These are phyloP conservation scores for Aristolochia fimbriata DNA, from an alignment of 164 flowering plant genomes.

Conservation along the genomic window DNA sequence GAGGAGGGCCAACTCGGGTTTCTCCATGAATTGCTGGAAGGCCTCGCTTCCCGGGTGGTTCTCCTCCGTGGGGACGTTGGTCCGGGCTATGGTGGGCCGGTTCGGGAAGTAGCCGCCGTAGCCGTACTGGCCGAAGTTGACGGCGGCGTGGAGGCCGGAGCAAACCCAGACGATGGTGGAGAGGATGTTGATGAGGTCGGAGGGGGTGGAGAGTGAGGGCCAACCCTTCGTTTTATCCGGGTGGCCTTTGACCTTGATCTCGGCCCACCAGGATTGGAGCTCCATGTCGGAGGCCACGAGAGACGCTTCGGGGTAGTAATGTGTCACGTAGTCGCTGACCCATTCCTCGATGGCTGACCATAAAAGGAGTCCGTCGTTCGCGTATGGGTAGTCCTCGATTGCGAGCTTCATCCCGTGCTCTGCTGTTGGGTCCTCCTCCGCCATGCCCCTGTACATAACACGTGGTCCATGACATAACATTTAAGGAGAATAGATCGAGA, in stretches of 20 bases:
- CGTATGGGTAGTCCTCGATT: slow-evolving; percentile 25
- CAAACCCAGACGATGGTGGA: slow-evolving; percentile 29
- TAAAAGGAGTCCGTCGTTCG: slow-evolving; percentile 19
- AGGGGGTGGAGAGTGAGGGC: slow-evolving; percentile 18
- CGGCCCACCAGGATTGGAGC: slow-evolving; percentile 23
- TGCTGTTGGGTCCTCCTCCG: slow-evolving; percentile 23
- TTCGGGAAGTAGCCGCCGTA: slow-evolving; percentile 25
- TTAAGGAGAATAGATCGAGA: too few relatives aligned
- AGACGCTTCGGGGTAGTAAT: slow-evolving; percentile 9
- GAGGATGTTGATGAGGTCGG: slow-evolving; percentile 13
- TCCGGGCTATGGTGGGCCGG: slow-evolving; percentile 13
- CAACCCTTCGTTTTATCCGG: slow-evolving; percentile 33
- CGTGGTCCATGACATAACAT: too few relatives aligned
- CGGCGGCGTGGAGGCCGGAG: slow-evolving; percentile 27
- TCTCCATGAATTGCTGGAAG: slow-evolving; percentile 11
- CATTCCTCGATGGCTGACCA: slow-evolving; percentile 21
- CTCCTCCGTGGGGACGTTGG: slow-evolving; percentile 18
- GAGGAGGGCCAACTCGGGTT: slow-evolving; percentile 21
- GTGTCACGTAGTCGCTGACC: slow-evolving; percentile 18
- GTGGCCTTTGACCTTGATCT: slow-evolving; percentile 24
- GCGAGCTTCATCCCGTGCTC: slow-evolving; percentile 21
- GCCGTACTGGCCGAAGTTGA: slow-evolving; percentile 26
- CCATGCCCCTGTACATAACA: slow-evolving; percentile 37
- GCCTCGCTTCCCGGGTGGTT: slow-evolving; percentile 1
- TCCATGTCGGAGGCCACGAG: slow-evolving; percentile 15